Conservation (phyloP, 345 rosid species). For the Salix udensis region DNA sequence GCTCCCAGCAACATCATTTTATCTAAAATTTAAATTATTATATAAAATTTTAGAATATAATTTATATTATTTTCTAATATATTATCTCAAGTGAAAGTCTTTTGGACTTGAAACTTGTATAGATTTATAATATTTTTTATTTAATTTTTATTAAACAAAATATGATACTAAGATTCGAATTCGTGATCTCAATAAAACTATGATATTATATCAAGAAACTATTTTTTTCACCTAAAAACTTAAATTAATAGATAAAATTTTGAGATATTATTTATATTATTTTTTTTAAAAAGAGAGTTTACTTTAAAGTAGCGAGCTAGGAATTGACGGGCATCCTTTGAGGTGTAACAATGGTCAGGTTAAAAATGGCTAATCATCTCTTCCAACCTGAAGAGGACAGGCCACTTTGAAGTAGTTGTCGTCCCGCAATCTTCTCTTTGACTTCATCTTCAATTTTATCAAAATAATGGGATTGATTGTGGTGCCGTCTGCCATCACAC, state of each 20-base stretch:
- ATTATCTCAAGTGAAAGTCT: rapidly evolving
- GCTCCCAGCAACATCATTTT: too few species aligned
- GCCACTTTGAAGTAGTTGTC: neutral
- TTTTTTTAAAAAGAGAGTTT: too few species aligned
- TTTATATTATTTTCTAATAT: too few species aligned
- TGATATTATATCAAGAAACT: too few species aligned
- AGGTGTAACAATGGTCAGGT: neutral
- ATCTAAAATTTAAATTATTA: too few species aligned
- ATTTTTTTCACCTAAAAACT: rapidly evolving
- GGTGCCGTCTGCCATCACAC: neutral
- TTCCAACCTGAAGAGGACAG: neutral
- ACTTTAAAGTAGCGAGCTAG: neutral
- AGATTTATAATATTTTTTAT: too few species aligned
- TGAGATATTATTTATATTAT: too few species aligned
- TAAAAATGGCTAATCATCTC: neutral
- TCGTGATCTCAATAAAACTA: too few species aligned
- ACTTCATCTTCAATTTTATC: neutral
- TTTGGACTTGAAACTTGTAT: too few species aligned
- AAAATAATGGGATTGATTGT: neutral
- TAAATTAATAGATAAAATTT: too few species aligned
- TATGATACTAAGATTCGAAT: rapidly evolving
- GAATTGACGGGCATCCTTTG: neutral
- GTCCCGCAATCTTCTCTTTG: neutral
- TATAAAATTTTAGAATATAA: too few species aligned
- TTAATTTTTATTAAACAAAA: too few species aligned